These are phyloP conservation scores for Podaxis sp. DNA, from an alignment of 768 basidiomycete genomes.

Conservation along the genomic window DNA sequence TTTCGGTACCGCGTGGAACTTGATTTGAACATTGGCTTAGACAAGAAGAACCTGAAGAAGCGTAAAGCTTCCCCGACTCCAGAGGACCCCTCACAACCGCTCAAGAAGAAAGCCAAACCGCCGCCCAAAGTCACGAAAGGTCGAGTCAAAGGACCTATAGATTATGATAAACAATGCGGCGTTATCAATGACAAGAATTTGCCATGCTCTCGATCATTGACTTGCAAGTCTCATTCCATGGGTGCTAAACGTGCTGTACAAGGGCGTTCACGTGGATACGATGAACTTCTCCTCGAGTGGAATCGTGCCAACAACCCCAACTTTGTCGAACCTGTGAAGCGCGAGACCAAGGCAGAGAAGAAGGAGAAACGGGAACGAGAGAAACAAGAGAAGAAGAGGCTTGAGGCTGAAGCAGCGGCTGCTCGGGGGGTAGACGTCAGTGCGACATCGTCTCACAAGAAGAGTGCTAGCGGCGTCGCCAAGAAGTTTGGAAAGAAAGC, in stretches of 20 bases:
- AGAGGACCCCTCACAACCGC: conserved; percentile 62
- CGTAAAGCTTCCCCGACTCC: conserved; percentile 78
- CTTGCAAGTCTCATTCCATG: conserved; percentile 98
- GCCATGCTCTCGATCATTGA: conserved; percentile 92
- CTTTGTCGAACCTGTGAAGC: conserved; percentile 84
- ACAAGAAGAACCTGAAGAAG: conserved; percentile 64
- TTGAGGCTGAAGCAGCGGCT: conserved; percentile 68
- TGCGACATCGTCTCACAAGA: conserved; percentile 36
- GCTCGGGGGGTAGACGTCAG: conserved; percentile 55
- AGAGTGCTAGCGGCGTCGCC: conserved; percentile 37
- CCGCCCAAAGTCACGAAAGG: conserved; percentile 75
- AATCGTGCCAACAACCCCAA: conserved; percentile 85
- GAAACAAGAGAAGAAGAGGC: conserved; percentile 79
- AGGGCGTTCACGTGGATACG: conserved; percentile 81
- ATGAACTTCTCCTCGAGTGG: conserved; percentile 90
- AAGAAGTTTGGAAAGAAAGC: conserved; percentile 72
- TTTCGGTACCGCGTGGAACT: not conserved
- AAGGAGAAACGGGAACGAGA: conserved; percentile 83
- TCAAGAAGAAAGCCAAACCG: conserved; percentile 77
- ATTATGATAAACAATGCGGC: conserved; percentile 91
- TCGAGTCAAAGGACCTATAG: conserved; percentile 80
- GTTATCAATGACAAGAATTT: conserved; percentile 95
- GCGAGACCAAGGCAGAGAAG: conserved; percentile 83
- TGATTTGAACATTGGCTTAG: not conserved
- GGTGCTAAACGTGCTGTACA: conserved; percentile 91